A percentile compares a stretch with the other conserved stretches of the same genome.
These are phyloP conservation scores for Picocystis sp. DNA, from an alignment of 163 green algal species.

Conservation along the genomic window DNA sequence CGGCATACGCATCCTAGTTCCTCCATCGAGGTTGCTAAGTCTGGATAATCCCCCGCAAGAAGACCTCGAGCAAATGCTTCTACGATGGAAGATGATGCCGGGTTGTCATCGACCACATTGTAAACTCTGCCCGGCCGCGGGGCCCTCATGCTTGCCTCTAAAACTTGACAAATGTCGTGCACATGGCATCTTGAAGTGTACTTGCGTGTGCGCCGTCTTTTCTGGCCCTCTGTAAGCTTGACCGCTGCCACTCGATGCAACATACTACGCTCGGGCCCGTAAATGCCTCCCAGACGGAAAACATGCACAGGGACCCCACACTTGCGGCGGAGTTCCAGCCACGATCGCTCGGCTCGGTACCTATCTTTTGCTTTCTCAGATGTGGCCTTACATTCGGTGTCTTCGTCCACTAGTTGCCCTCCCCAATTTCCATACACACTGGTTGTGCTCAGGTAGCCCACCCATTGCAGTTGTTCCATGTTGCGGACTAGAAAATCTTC, in stretches of 20 bases:
- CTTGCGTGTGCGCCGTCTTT: conserved; percentile 7
- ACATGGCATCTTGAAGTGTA: conserved; percentile 54
- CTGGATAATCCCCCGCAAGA: conserved; percentile 6
- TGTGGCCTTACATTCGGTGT: conserved; percentile 9
- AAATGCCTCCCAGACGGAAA: conserved; percentile 46
- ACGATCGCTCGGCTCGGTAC: conserved; percentile 28
- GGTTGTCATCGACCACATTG: conserved; percentile 57
- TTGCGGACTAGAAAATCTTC: too few relatives aligned
- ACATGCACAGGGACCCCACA: conserved; percentile 24
- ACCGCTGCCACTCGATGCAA: conserved; percentile 13
- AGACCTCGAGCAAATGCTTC: conserved; percentile 29
- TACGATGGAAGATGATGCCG: conserved; percentile 28
- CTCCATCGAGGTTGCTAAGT: conserved; percentile 3
- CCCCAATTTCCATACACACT: conserved; percentile 46
- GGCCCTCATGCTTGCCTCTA: conserved; percentile 31
- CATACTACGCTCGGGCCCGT: conserved; percentile 33
- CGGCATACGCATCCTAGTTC: conserved; percentile 1
- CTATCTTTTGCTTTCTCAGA: conserved; percentile 11
- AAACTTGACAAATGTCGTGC: conserved; percentile 41
- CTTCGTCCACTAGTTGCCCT: conserved; percentile 43
- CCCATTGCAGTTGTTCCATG: conserved; percentile 19
- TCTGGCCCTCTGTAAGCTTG: conserved; percentile 6
- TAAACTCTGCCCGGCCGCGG: conserved; percentile 21
- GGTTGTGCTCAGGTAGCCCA: conserved; percentile 53
- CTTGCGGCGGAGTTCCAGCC: conserved; percentile 17